These are phyloP conservation scores for Laetiporus sulphureus DNA, from an alignment of 1,284 basidiomycete species.

Conservation along the genomic window DNA sequence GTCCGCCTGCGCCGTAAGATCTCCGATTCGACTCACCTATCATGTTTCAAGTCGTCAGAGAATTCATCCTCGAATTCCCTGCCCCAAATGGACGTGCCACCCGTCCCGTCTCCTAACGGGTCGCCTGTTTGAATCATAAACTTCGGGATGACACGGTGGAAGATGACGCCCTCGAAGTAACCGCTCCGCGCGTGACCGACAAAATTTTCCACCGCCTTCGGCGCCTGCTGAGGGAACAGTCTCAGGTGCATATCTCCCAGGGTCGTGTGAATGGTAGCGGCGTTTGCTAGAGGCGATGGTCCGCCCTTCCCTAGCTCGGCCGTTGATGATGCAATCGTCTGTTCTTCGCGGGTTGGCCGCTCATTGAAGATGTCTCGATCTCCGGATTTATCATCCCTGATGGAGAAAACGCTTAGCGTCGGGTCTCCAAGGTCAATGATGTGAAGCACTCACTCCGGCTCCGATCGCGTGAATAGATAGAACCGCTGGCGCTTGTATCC, in stretches of 20 bases:
- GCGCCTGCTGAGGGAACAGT: conserved; percentile 87
- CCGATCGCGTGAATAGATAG: conserved; percentile 92
- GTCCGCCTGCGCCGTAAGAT: too few species aligned
- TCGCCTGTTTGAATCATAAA: conserved; percentile 99
- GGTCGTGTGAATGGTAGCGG: conserved; percentile 92
- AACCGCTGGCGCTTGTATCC: conserved; percentile 94
- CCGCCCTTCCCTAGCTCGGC: conserved; percentile 40
- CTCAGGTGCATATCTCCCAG: conserved; percentile 91
- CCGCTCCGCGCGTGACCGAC: conserved; percentile 88
- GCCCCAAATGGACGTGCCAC: conserved; percentile 95
- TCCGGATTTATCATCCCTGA: conserved; percentile 77
- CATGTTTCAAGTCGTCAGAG: conserved; percentile 81
- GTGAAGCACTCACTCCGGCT: conserved; percentile 68
- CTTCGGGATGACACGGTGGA: conserved; percentile 97
- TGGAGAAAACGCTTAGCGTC: conserved; percentile 3
- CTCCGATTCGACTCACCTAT: conserved; percentile 75
- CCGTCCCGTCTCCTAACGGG: conserved; percentile 94
- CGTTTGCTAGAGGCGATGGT: conserved; percentile 62
- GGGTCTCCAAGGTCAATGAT: conserved; percentile 3
- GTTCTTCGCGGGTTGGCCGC: conserved; percentile 93
- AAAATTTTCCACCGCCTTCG: conserved; percentile 97
- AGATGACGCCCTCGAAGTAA: conserved; percentile 92
- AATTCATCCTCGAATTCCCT: conserved; percentile 96
- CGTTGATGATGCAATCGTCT: conserved; percentile 76
- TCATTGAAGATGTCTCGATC: conserved; percentile 99